phyloP scores from a whole-genome alignment of 305 asterid species.

The Solanum hybrid region DNA sequence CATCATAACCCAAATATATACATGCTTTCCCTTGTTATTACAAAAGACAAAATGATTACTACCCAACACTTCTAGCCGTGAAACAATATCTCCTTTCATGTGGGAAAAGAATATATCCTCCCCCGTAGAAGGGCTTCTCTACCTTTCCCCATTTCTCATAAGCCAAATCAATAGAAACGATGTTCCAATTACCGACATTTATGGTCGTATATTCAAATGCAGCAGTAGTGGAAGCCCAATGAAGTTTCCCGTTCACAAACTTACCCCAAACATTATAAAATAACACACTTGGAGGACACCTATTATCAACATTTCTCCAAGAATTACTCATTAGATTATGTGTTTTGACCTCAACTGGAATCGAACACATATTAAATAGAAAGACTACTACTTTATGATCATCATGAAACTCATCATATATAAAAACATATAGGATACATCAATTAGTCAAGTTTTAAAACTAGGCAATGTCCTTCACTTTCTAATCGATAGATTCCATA shows the following conservation, averaged over 20 bases:
- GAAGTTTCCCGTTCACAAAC: no score
- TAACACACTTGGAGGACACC: background rate
- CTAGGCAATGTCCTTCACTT: background rate
- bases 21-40: no score
- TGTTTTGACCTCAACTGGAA: background rate
- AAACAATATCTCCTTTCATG: background rate
- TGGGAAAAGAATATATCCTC: background rate
- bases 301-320: background rate
- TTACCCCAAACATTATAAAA: background rate
- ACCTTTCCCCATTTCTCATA: background rate
- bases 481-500: background rate
- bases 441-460: background rate
- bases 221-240: background rate
- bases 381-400: background rate
- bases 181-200: background rate
- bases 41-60: no score
- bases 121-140: background rate
- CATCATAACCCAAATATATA: no score
- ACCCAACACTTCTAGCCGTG: no score
- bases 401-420: background rate
- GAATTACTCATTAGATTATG: background rate
- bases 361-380: background rate
- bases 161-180: background rate
- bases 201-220: background rate
- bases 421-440: background rate